Evolutionary conservation across 176 grass and related monocot genomes (phyloP), one percentile per base, ranked within the genome.

Genomic region (Pharus latifolius): DNA sequence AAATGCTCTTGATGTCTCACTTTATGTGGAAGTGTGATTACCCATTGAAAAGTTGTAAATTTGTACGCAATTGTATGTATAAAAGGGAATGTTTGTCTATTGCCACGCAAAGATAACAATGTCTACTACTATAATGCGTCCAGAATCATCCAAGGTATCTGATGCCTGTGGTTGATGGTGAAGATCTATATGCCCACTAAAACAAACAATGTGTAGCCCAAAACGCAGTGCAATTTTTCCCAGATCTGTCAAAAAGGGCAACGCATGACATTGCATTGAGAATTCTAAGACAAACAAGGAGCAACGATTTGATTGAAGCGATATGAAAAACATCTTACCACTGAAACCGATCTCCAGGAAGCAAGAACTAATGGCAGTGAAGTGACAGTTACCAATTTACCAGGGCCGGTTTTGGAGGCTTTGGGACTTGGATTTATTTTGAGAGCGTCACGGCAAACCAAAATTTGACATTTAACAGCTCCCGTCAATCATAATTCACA

Each of bases 61-160:
- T 9, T 26, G 46, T 3, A 53, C 28, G 47, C 60, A 51, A 78
- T n/a, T 44, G 28, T 48, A 51, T 45, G 33, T 10, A 4, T 1
- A 35, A 84, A 61, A 44, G 60, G 42, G 9, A 34, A 10, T 22
- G 15, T 58, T 72, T 13, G 68, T 38, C 29, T 20, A 1, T 38
- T 13, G 64, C 76, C 70, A 50, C 67, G 54, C 46, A 17, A 30
- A 28, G 35, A 37, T 63, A 63, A 40, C 12, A 32, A 69, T 48
- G 63, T 35, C 19, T 38, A 0, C 41, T 31, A 55, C 69, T 46
- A 56, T 49, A 64, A 64, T 50, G 17, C 66, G 44, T 68, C 62
- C 69, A 55, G 56, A 37, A 72, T 52, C 70, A 35, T 80, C 75
- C 69, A 85, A 85, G 65, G 84, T 81, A 81, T 72, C 65, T 10